A percentile compares a stretch with the other conserved stretches of the same genome.
Evolutionary conservation across 805 yeast genomes (phyloP).

Genomic region (Saccharomyces kudriavzevii): DNA sequence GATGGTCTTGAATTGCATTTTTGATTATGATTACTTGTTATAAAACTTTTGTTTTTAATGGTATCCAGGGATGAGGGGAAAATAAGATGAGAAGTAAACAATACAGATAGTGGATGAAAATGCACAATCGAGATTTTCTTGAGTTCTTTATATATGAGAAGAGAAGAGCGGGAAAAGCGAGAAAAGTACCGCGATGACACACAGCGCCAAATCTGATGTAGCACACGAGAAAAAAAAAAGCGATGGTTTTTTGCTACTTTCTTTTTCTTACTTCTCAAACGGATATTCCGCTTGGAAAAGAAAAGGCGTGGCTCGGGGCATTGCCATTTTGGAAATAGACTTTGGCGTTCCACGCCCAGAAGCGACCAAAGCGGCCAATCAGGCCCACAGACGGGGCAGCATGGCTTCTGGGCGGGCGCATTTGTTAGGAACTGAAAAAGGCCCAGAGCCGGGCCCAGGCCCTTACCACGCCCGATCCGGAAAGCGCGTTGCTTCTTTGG

Average conservation of each 20-base stretch:
- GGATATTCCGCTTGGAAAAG: background rate
- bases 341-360: background rate
- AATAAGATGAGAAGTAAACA: background rate
- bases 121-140: background rate
- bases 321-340: background rate
- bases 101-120: background rate
- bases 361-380: background rate
- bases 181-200: background rate
- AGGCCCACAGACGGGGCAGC: background rate
- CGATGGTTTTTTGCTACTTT: background rate
- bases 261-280: background rate
- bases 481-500: background rate
- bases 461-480: background rate
- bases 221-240: background rate
- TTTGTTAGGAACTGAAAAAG: background rate
- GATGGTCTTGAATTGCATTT: conserved; percentile 66
- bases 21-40: background rate
- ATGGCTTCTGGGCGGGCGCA: background rate
- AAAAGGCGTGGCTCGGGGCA: background rate
- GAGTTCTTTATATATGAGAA: background rate
- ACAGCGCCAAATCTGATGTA: background rate
- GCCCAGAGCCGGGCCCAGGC: background rate
- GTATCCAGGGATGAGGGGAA: background rate
- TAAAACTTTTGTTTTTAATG: background rate
- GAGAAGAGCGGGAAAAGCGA: background rate